phyloP scores from a whole-genome alignment of 768 basidiomycete genomes.

The Mycena alexandri region DNA sequence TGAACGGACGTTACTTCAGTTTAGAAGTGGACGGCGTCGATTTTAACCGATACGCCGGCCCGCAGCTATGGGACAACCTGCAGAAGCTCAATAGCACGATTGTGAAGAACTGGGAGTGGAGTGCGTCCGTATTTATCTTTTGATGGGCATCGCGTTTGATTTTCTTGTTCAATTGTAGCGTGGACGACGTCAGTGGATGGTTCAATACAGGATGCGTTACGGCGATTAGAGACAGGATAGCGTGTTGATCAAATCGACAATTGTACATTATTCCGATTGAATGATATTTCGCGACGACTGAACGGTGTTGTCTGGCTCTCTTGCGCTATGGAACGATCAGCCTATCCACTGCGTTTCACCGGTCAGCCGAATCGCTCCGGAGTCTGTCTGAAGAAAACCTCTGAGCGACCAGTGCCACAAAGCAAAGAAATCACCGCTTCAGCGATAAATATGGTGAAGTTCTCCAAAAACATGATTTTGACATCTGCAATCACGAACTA shows the following conservation, averaged over 20 bases:
- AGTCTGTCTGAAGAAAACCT: too few species aligned
- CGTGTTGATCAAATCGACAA: neutral
- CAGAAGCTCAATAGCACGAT: slow-evolving; percentile 56
- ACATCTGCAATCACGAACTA: too few species aligned
- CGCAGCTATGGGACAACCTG: slow-evolving; percentile 45
- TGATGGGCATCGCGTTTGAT: neutral
- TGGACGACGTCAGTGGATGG: slow-evolving; percentile 64
- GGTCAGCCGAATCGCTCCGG: too few species aligned
- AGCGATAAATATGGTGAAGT: too few species aligned
- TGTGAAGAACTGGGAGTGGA: slow-evolving; percentile 72
- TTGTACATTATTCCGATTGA: slow-evolving; percentile 1
- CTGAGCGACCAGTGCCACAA: too few species aligned
- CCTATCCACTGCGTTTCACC: too few species aligned
- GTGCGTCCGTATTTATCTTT: slow-evolving; percentile 29
- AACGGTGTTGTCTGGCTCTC: too few species aligned
- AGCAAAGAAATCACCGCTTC: too few species aligned
- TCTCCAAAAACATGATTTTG: too few species aligned
- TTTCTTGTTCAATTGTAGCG: neutral
- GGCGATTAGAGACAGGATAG: slow-evolving; percentile 41
- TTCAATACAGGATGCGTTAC: slow-evolving; percentile 54
- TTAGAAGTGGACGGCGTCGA: slow-evolving; percentile 49
- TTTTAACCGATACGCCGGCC: slow-evolving; percentile 31
- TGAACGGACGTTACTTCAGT: slow-evolving; percentile 58
- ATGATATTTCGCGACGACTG: neutral
- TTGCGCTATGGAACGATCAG: too few species aligned